Base-by-base conservation (phyloP, 805 yeast genomes). In the Limtongia smithiae region DNA sequence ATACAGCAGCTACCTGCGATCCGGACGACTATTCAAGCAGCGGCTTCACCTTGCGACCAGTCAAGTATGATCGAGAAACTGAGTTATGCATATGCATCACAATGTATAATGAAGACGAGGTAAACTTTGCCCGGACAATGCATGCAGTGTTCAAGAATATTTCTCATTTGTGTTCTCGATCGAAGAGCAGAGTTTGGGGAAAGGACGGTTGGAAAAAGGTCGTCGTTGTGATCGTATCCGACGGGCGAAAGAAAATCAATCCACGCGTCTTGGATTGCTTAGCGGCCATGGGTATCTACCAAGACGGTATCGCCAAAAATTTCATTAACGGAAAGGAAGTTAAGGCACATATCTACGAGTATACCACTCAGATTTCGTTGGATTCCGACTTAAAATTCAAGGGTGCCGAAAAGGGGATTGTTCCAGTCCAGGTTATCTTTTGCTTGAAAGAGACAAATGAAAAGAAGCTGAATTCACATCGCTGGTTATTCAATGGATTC, bases 101-200 rank as follows among this genome's bases (percentile, higher is more conserved):
- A 28, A 91, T 93, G 97, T 93, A 91, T 71, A 93, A 93, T 63
- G 99, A 93, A 69, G 95, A 87, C 67, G 96, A 90, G 66, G 74
- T 75, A 46, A 78, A 94, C 2, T 80, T 93, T 65, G 87, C 97
- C 1, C 80, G 97, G 69, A 94, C 98, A 0, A 74, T 93, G 77
- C 95, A 94, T 66, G 86, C 95, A 0, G 91, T 93, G 14, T 87
- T 91, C 86, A 85, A 81, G 61, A 93, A 94, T 67, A 79, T 93
- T 50, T 86, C 96, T 1, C 93, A 89, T 62, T 72, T 93, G 44
- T 80, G 95, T 64, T 79, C 83, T 14, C 80, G 98, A 66, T 75
- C 77, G 46, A 84, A 81, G 65, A 85, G 95, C 34, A 74, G 84
- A 43, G 83, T 85, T 15, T 93, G 99, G 99, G 97, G 98, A 3